Conservation (phyloP, 2,329 filamentous ascomycete genomes). For the Geosmithia flava region DNA sequence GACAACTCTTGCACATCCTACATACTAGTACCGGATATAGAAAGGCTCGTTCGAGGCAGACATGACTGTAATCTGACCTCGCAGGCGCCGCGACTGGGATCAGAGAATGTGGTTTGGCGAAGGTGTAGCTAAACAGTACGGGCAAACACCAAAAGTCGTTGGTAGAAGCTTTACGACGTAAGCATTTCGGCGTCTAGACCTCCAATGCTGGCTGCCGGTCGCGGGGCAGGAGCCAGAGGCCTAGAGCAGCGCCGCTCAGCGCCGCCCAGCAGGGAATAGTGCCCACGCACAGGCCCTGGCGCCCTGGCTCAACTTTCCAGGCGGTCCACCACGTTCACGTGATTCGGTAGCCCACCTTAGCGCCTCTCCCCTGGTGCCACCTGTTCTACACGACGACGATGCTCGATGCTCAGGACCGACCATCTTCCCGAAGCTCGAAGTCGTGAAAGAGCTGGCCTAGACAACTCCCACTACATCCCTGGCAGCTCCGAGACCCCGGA, state of each 20-base stretch:
- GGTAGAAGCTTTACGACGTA: neutral
- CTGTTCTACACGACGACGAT: conserved; percentile 19
- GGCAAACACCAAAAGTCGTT: neutral
- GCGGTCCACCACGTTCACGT: conserved; percentile 14
- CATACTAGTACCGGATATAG: conserved; percentile 96
- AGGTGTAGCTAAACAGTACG: neutral
- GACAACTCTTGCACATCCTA: conserved; percentile 2
- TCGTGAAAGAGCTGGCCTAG: conserved; percentile 13
- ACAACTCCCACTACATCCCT: conserved; percentile 8
- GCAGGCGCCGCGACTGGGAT: neutral
- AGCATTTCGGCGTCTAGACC: neutral
- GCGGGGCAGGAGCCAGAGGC: neutral
- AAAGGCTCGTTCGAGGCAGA: conserved; percentile 68
- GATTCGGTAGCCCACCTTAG: conserved; percentile 7
- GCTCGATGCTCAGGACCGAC: conserved; percentile 15
- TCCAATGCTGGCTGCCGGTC: neutral
- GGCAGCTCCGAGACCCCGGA: conserved; percentile 7
- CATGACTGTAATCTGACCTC: conserved; percentile 27
- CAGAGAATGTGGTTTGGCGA: neutral
- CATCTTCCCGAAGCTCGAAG: conserved; percentile 20
- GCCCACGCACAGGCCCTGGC: neutral
- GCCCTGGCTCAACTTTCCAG: neutral
- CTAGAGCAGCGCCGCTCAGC: neutral
- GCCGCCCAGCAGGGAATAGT: neutral
- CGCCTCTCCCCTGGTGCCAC: conserved; percentile 22